Percentiles rank a stretch among this genome's conserved stretches.
phyloP scores from a whole-genome alignment of 805 yeast species.

The Clavispora asparagi region DNA sequence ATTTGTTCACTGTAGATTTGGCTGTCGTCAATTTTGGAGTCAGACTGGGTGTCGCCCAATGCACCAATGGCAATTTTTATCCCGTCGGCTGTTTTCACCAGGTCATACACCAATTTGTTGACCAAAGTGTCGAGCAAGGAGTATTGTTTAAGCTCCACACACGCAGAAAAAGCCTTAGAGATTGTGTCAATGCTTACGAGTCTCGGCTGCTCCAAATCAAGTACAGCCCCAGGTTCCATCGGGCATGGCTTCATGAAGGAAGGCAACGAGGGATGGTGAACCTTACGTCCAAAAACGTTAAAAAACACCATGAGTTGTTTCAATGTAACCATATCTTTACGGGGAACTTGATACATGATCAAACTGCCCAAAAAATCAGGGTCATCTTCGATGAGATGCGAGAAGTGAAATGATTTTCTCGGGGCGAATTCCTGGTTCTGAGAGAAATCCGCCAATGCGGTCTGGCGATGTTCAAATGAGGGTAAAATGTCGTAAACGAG shows the following conservation, averaged over 20 bases:
- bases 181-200: constrained; percentile 16
- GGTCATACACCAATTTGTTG: constrained; percentile 22
- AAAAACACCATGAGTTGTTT: constrained; percentile 23
- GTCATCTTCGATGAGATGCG: constrained; percentile 20
- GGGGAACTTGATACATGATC: constrained; percentile 19
- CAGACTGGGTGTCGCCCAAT: not conserved
- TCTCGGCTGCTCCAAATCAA: not conserved
- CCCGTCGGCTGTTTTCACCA: constrained; percentile 8
- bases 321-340: constrained; percentile 17
- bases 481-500: constrained; percentile 24
- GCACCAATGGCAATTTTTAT: not conserved
- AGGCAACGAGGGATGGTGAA: constrained; percentile 9
- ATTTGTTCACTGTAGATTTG: constrained; percentile 7
- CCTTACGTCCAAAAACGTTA: constrained; percentile 15
- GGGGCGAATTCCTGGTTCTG: constrained; percentile 4
- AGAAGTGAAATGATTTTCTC: constrained; percentile 18
- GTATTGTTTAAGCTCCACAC: constrained; percentile 21
- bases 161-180: constrained; percentile 23
- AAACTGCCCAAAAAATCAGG: constrained; percentile 27
- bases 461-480: constrained; percentile 15
- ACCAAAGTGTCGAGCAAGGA: constrained; percentile 29
- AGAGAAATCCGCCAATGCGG: constrained; percentile 16
- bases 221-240: not conserved
- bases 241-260: not conserved
- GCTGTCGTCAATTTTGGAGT: not conserved